Percentiles rank a stretch among this genome's conserved stretches.
phyloP scores from a whole-genome alignment of 225 moss, liverwort and hornwort species.

The Pseudisothecium myosuroides region DNA sequence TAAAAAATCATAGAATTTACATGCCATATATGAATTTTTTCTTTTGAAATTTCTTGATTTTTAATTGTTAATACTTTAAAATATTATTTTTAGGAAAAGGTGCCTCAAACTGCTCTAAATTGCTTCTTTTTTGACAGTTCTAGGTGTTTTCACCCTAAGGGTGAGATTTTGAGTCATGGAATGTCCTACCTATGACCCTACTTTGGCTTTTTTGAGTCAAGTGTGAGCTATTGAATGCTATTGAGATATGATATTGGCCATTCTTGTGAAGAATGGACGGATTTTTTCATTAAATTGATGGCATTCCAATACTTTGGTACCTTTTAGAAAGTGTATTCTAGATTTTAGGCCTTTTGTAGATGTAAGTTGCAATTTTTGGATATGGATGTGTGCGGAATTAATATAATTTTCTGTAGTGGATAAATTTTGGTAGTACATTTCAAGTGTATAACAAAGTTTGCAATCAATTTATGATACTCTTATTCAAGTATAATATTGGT shows the following conservation, averaged over 20 bases:
- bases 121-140: no score
- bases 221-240: background rate
- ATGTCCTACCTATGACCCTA: background rate
- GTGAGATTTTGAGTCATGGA: slow-evolving; percentile 15
- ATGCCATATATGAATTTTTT: no score
- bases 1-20: no score
- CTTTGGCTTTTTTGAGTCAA: background rate
- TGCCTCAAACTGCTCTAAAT: no score
- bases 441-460: rapidly evolving
- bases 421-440: background rate
- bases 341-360: background rate
- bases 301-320: background rate
- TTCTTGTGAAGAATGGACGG: background rate
- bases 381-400: rapidly evolving
- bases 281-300: background rate
- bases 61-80: no score
- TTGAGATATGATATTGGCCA: background rate
- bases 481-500: background rate
- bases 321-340: background rate
- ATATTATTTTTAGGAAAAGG: no score
- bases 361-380: background rate
- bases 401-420: background rate
- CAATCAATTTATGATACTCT: background rate
- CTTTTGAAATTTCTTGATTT: no score
- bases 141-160: no score